Base-by-base conservation (phyloP, 495 filamentous ascomycete genomes). In the Podospora pseudocomata region DNA sequence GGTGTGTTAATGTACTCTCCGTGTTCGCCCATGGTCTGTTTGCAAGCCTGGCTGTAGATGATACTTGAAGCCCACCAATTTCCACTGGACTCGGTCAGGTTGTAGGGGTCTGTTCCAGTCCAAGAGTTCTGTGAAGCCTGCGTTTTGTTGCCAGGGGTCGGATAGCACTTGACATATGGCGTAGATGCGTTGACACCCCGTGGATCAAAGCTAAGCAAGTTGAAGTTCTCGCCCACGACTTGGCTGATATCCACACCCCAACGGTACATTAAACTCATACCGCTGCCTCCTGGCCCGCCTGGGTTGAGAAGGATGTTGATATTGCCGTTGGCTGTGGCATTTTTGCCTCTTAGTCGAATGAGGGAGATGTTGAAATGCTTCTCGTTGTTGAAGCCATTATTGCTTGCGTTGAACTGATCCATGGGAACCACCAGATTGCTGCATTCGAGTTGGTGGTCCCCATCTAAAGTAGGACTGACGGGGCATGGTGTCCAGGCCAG, bases 161-260 rank as follows among this genome's bases (percentile, higher is more conserved):
- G 75, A 67, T 82, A 82, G 74, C 80, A 84, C 28, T 49, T 73
- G 1, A 78, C 80, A 16, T 55, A 30, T 0, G 82, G 82, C 0
- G 55, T 70, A 5, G 81, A 81, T 20, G 72, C 70, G 68, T 82
- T 82, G 23, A 83, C 73, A 18, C 82, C 80, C 62, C 82, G 80
- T 2, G 82, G 82, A 63, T 83, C 81, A 69, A 82, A 83, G 58
- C 74, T 72, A 9, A 84, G 68, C 16, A 84, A 71, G 69, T 84
- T 79, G 71, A 80, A 80, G 15, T 69, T 75, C 27, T 82, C 79
- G 65, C 82, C 82, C 39, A 83, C 62, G 19, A 84, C 75, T 19
- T 71, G 63, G 60, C 64, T 74, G 9, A 84, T 67, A 20, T 71
- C 69, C 9, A 68, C 72, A 53, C 81, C 80, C 1, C 64, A 63